Base-by-base conservation (phyloP, 139 green algal species). In the Chlamydomonas eustigma region DNA sequence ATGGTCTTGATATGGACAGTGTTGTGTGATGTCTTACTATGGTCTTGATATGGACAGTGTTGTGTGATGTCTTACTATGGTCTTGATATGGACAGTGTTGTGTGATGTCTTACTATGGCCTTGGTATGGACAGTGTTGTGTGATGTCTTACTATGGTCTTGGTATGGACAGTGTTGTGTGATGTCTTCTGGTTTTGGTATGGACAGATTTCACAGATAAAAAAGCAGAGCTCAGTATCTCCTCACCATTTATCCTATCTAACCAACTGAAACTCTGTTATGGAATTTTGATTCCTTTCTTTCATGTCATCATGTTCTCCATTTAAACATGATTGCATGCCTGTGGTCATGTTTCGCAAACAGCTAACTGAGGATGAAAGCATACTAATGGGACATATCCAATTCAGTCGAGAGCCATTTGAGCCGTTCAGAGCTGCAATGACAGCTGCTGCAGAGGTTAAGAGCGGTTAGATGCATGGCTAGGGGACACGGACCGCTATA, bases 351-450 rank as follows among this genome's bases (percentile, higher is more conserved):
- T 18, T 58, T 18, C 44, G 12, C 18, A 12, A 12, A 18, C 44
- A 75, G 31, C 24, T 83, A 12, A 86, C 81, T 8, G 64, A 72
- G n/a, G 77, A 86, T 2, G 70, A 71, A 35, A 39, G 36, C 30
- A 75, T 86, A 12, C 38, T 86, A 30, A n/a, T 58, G 2, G 81
- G 81, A 2, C 50, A 79, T 64, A 79, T 86, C 44, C 77, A 76
- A 37, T 86, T 86, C 77, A 69, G 35, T 63, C 37, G 30, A 30
- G 58, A 75, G 37, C 77, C 71, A 4, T 78, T 78, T 44, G 65
- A 72, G 34, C 44, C 12, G 12, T 58, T 58, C 44, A 58, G 44
- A 18, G 18, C 12, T 58, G 44, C 44, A n/a, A n/a, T n/a, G n/a
- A n/a, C n/a, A n/a, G n/a, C n/a, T n/a, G n/a, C n/a, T n/a, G n/a